Evolutionary conservation across 2,329 filamentous ascomycete genomes (phyloP), one percentile per base, ranked within the genome.

Genomic region (Penicillium sp.): DNA sequence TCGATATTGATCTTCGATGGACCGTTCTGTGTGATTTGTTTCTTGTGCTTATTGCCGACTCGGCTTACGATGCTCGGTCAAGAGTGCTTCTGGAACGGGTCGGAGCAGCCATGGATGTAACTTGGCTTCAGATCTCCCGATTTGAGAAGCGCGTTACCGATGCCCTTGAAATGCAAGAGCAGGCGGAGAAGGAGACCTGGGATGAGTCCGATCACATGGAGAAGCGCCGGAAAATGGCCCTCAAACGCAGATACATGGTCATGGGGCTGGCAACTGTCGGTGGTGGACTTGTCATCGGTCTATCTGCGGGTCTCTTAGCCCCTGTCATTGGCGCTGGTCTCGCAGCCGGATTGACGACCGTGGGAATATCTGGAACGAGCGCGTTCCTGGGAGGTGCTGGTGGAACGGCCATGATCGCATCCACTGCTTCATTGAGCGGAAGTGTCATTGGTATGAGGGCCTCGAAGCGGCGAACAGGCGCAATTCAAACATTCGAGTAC

Each of bases 111-210:
- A 81, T 99, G 62, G 85, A 89, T 39, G 86, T 99, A 7, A 82
- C 87, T 12, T 95, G 90, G 90, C 79, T 95, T 49, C 94, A 99
- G 60, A 95, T 97, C 52, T 95, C 91, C 72, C 86, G 90, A 36
- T 99, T 99, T 66, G 94, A 99, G 74, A 97, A 96, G 75, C 87
- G 91, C 48, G 90, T 99, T 6, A 96, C 94, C 7, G 94, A 99
- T 72, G 91, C 94, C 1, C 78, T 99, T 21, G 94, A 99, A 72
- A 96, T 99, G 90, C 93, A 97, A 73, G 91, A 97, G 71, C 86
- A 89, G 43, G 90, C 90, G 6, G 88, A 91, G 58, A 95, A 93
- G 65, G 94, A 99, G 74, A 96, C 93, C 58, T 99, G 94, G 94
- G 95, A 96, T 61, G 94, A 99, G 70, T 87, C 94, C 10, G 90